Evolutionary conservation across 2,329 filamentous ascomycete genomes (phyloP).

Genomic region (Xylaria sp.): DNA sequence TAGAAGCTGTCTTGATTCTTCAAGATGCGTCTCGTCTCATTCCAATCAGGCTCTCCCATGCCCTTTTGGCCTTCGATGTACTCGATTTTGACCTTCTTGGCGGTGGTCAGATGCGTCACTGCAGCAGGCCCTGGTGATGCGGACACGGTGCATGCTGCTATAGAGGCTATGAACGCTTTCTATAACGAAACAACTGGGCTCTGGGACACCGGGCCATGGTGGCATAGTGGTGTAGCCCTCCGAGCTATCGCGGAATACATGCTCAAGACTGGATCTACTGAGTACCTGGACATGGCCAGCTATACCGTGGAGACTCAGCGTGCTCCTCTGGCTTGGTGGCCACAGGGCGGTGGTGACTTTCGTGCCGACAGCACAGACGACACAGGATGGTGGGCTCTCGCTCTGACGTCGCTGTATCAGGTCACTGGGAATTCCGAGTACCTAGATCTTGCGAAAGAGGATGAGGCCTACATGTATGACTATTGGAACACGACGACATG

Average conservation of each 20-base stretch:
- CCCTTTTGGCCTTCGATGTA: constrained; percentile 11
- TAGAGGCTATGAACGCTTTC: constrained; percentile 52
- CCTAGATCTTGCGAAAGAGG: constrained; percentile 57
- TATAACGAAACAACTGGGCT: constrained; percentile 51
- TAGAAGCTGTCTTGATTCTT: background rate
- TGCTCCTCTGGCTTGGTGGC: constrained; percentile 51
- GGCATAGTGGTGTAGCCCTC: constrained; percentile 54
- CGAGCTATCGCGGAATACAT: constrained; percentile 53
- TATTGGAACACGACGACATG: constrained; percentile 58
- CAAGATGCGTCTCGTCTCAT: constrained; percentile 16
- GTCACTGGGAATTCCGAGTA: constrained; percentile 58
- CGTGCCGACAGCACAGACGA: constrained; percentile 57
- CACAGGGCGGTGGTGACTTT: constrained; percentile 53
- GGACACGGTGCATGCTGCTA: constrained; percentile 30
- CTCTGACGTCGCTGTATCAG: constrained; percentile 61
- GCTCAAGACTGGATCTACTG: constrained; percentile 45
- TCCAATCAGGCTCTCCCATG: constrained; percentile 8
- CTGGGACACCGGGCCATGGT: constrained; percentile 54
- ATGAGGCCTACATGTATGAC: constrained; percentile 60
- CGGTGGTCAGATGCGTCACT: background rate
- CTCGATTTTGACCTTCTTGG: background rate
- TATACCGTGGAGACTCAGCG: constrained; percentile 51
- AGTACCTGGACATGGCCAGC: constrained; percentile 49
- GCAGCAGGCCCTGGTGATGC: constrained; percentile 28
- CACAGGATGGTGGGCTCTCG: constrained; percentile 64